Conservation (phyloP, 768 basidiomycete species). For the Amanita rubescens region DNA sequence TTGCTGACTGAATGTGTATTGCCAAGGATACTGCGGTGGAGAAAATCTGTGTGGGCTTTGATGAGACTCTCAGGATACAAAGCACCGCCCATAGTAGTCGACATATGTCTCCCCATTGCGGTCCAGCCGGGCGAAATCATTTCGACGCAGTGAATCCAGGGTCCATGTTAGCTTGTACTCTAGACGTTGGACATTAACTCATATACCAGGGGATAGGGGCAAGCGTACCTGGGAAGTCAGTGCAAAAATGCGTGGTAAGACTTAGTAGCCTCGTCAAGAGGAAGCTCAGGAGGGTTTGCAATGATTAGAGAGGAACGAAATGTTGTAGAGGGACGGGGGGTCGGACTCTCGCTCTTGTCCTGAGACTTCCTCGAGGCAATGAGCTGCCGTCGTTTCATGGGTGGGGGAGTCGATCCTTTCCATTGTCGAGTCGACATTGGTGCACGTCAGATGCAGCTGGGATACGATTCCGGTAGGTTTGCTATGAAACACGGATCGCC, state of each 20-base stretch:
- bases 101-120: constrained; percentile 67
- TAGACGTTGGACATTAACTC: constrained; percentile 11
- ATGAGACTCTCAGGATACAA: constrained; percentile 76
- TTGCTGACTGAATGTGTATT: constrained; percentile 83
- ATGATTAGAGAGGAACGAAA: constrained; percentile 15
- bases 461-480: constrained; percentile 31
- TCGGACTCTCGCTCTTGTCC: neutral
- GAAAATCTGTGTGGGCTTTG: constrained; percentile 60
- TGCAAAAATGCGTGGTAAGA: constrained; percentile 45
- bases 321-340: neutral
- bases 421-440: constrained; percentile 27
- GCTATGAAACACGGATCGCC: constrained; percentile 18
- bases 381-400: constrained; percentile 32
- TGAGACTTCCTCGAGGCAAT: constrained; percentile 21
- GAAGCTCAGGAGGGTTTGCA: constrained; percentile 18
- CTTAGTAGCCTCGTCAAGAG: constrained; percentile 28
- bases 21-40: constrained; percentile 59
- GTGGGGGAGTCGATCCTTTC: constrained; percentile 25
- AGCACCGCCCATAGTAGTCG: constrained; percentile 82
- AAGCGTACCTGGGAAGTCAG: constrained; percentile 29
- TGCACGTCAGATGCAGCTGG: constrained; percentile 32
- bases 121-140: constrained; percentile 54
- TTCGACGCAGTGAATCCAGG: constrained; percentile 57
- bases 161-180: constrained; percentile 68
- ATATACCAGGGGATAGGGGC: neutral